Percentiles rank a stretch among this genome's conserved stretches.
These are phyloP conservation scores for Xenoacremonium recifei DNA, from an alignment of 2,329 filamentous ascomycete genomes.

Conservation along the genomic window DNA sequence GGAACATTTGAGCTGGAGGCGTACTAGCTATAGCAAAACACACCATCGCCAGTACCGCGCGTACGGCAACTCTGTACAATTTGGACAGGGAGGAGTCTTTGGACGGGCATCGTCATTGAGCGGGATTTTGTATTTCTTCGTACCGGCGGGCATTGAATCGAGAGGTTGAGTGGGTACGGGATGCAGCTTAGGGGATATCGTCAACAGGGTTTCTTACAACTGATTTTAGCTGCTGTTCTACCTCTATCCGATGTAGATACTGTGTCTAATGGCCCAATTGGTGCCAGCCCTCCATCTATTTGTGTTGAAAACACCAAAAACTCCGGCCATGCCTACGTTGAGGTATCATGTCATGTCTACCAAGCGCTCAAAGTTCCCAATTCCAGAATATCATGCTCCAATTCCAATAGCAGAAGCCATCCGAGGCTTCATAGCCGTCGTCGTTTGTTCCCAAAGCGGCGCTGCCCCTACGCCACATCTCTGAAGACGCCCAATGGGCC, in stretches of 20 bases:
- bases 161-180: too few species aligned
- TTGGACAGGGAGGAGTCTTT: slow-evolving; percentile 8
- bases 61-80: slow-evolving; percentile 21
- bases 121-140: slow-evolving; percentile 10
- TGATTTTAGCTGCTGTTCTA: not conserved
- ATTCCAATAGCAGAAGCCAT: slow-evolving; percentile 4
- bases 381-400: too few species aligned
- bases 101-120: slow-evolving; percentile 16
- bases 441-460: not conserved
- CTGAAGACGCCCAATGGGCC: slow-evolving; percentile 53
- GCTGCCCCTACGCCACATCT: slow-evolving; percentile 27
- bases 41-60: slow-evolving; percentile 3
- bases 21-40: too few species aligned
- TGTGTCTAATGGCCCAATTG: not conserved
- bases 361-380: slow-evolving; percentile 1
- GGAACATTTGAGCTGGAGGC: too few species aligned
- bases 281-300: slow-evolving; percentile 8
- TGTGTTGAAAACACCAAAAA: slow-evolving; percentile 29
- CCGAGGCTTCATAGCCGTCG: slow-evolving; percentile 1
- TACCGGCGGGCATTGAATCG: slow-evolving; percentile 12
- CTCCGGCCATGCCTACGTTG: slow-evolving; percentile 34
- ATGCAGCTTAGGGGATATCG: too few species aligned
- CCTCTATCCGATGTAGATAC: not conserved
- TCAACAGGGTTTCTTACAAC: too few species aligned
- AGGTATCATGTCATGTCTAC: slow-evolving; percentile 23